phyloP scores from a whole-genome alignment of 1,284 basidiomycete genomes.

The Irpex sp. region DNA sequence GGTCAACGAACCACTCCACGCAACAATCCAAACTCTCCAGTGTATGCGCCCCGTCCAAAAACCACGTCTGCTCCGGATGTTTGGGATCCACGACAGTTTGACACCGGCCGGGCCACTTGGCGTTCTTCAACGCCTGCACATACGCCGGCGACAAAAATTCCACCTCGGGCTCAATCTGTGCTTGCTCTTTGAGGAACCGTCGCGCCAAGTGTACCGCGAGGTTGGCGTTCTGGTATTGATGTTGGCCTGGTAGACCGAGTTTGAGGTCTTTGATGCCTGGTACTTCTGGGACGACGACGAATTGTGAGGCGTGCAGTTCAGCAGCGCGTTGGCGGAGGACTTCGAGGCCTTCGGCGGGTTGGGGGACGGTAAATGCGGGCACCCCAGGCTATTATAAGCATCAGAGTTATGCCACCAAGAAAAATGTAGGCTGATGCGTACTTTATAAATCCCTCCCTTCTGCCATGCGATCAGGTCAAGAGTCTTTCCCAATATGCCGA shows the following conservation, averaged over 20 bases:
- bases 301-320: conserved; percentile 54
- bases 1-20: conserved; percentile 79
- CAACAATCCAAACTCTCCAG: conserved; percentile 87
- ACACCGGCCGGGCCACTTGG: conserved; percentile 97
- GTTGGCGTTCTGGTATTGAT: conserved; percentile 89
- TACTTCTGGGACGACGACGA: conserved; percentile 51
- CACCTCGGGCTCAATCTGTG: conserved; percentile 24
- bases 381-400: conserved; percentile 56
- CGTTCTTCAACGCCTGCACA: conserved; percentile 59
- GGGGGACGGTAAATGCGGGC: conserved; percentile 82
- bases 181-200: conserved; percentile 58
- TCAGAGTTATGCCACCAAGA: neutral
- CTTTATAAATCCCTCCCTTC: conserved; percentile 98
- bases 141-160: conserved; percentile 49
- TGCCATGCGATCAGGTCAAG: conserved; percentile 90
- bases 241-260: conserved; percentile 83
- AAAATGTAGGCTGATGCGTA: conserved; percentile 19
- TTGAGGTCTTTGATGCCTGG: conserved; percentile 49
- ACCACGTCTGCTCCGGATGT: conserved; percentile 66
- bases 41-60: conserved; percentile 95
- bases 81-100: conserved; percentile 73
- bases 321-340: conserved; percentile 67
- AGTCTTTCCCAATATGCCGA: conserved; percentile 88
- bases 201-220: conserved; percentile 81
- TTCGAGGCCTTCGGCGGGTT: conserved; percentile 66